Base-by-base conservation (phyloP, 2,329 filamentous ascomycete genomes). In the Teratosphaeria zuluensis region DNA sequence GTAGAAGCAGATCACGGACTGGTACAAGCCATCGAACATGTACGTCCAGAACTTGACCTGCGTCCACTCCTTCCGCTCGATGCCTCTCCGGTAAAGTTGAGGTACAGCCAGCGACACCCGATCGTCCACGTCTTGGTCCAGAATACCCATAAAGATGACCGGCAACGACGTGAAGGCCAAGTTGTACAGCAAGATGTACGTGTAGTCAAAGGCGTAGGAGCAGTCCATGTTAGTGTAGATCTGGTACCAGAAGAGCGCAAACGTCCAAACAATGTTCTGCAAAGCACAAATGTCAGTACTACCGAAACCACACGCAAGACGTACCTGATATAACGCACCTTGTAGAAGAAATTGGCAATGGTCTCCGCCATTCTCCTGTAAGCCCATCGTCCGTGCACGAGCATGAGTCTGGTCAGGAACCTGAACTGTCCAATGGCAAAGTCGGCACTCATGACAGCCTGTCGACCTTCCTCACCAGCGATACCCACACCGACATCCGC, bases 331-430 rank as follows among this genome's bases (percentile, higher is more conserved):
- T 48, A n/a, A 48, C 76, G 69, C 72, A 84, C 83, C 78, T 99
- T 99, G 84, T 97, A 99, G 80, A 99, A 99, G 81, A 99, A 99
- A 74, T 99, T 99, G 73, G 91, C 90, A 69, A 95, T 96, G 53
- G 87, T 89, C 77, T 99, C 94, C 32, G 88, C 90, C 72, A 99
- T 78, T 67, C 94, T 85, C 56, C 92, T 84, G 76, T 99, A 99
- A n/a, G 91, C 96, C 90, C 92, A 96, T 59, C 92, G 84, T 59
- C 92, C 92, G 71, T 96, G 92, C 4, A 96, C 91, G 21, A 96
- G 82, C 32, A 96, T 83, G 61, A 96, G 79, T 57, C 92, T 81
- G 67, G 91, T 87, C 56, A 96, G 79, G 77, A 89, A 96, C 48
- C 90, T 84, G 78, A 96, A 96, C 74, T 96, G 92, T 1, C 90